Conservation (phyloP, 2,329 filamentous ascomycete genomes). For the Penicillium freii region DNA sequence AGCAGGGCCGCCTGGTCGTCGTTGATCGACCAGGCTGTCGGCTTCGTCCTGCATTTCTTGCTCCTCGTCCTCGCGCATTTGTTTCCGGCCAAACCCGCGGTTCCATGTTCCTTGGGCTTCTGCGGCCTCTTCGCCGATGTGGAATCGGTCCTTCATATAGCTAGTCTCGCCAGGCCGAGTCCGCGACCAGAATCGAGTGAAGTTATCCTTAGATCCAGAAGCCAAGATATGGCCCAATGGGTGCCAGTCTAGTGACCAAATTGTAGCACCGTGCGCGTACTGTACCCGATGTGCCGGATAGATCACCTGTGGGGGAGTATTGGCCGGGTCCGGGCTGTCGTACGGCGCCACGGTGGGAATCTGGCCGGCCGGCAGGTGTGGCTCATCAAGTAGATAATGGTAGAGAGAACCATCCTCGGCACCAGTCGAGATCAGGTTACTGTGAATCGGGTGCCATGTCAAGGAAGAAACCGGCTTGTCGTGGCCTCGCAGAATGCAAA, state of each 20-base stretch:
- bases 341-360: slow-evolving; percentile 75
- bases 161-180: slow-evolving; percentile 83
- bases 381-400: slow-evolving; percentile 95
- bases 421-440: slow-evolving; percentile 83
- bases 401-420: slow-evolving; percentile 85
- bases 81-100: slow-evolving; percentile 70
- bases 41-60: slow-evolving; percentile 91
- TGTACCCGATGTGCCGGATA: slow-evolving; percentile 84
- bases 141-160: slow-evolving; percentile 85
- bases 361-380: slow-evolving; percentile 75
- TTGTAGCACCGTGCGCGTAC: slow-evolving; percentile 88
- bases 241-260: slow-evolving; percentile 98
- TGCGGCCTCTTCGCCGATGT: slow-evolving; percentile 89
- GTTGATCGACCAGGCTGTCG: slow-evolving; percentile 88
- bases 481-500: slow-evolving; percentile 87
- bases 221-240: slow-evolving; percentile 92
- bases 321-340: slow-evolving; percentile 75
- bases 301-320: slow-evolving; percentile 82
- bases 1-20: slow-evolving; percentile 63
- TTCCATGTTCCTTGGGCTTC: slow-evolving; percentile 96
- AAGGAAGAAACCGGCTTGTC: slow-evolving; percentile 94
- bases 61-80: slow-evolving; percentile 88
- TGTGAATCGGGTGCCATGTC: slow-evolving; percentile 90
- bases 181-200: slow-evolving; percentile 95
- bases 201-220: slow-evolving; percentile 92